A percentile compares a stretch with the other conserved stretches of the same genome.
Conservation (phyloP, 2,329 filamentous ascomycete genomes). For the Pseudocercospora fijiensis region DNA sequence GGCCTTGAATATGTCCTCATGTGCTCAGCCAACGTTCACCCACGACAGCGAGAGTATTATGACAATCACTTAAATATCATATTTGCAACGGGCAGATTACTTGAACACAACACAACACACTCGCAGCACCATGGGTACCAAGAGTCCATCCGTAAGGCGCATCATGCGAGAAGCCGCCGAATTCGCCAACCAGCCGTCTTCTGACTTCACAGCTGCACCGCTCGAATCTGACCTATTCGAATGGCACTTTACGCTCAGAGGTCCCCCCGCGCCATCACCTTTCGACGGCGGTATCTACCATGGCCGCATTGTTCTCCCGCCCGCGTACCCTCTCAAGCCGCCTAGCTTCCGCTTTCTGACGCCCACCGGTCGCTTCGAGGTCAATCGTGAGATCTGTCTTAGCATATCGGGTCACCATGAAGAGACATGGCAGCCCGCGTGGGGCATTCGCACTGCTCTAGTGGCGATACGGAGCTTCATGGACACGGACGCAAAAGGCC, state of each 20-base stretch:
- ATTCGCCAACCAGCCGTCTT: conserved; percentile 73
- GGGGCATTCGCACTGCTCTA: conserved; percentile 90
- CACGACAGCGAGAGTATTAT: not conserved
- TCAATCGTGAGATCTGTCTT: conserved; percentile 94
- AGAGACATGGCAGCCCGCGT: conserved; percentile 97
- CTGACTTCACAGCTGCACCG: conserved; percentile 81
- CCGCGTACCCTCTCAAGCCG: conserved; percentile 85
- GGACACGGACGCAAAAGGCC: conserved; percentile 83
- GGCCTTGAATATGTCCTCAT: not conserved
- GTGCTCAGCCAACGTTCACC: not conserved
- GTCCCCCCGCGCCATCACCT: conserved; percentile 73
- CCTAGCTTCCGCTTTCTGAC: conserved; percentile 96
- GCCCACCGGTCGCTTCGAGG: conserved; percentile 87
- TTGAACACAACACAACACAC: not conserved
- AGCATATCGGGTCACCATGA: conserved; percentile 94
- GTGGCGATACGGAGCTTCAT: conserved; percentile 81
- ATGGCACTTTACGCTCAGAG: conserved; percentile 98
- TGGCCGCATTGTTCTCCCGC: conserved; percentile 86
- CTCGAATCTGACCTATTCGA: conserved; percentile 91
- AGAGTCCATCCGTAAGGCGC: conserved; percentile 79
- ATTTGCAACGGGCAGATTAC: not conserved
- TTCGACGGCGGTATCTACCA: conserved; percentile 88
- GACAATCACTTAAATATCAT: not conserved
- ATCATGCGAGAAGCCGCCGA: conserved; percentile 91
- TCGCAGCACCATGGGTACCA: conserved; percentile 37